phyloP scores from a whole-genome alignment of 345 rosid species.

The Lepidium sativum region DNA sequence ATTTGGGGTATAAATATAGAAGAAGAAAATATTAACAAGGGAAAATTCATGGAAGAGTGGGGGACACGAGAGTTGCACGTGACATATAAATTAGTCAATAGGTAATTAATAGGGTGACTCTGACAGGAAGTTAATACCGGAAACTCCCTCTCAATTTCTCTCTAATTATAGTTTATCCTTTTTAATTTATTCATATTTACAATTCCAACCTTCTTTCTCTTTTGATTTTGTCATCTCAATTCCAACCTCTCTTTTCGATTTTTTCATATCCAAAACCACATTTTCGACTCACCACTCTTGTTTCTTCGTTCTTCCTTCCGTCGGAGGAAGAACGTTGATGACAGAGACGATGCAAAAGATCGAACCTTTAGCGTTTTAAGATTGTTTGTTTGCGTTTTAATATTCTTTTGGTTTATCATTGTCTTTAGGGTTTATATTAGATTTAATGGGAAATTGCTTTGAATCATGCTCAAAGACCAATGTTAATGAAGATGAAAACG shows the following conservation, averaged over 20 bases:
- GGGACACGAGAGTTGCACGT: constrained; percentile 25
- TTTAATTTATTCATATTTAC: not conserved
- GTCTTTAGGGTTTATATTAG: too few relatives aligned
- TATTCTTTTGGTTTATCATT: not conserved
- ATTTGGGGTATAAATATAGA: not conserved
- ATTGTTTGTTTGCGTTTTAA: not conserved
- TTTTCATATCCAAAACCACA: not conserved
- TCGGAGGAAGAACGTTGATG: constrained; percentile 17
- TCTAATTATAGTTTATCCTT: constrained; percentile 22
- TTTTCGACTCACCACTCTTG: not conserved
- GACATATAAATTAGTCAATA: constrained; percentile 8
- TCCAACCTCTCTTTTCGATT: not conserved
- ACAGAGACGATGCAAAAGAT: not conserved
- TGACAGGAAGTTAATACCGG: constrained; percentile 19
- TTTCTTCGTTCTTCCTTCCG: constrained; percentile 19
- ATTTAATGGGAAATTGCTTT: constrained; percentile 25
- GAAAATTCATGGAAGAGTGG: constrained; percentile 1
- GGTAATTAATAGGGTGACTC: constrained; percentile 15
- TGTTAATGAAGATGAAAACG: not conserved
- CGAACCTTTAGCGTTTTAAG: not conserved
- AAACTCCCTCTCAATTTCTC: constrained; percentile 1
- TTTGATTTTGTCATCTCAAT: not conserved
- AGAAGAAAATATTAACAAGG: not conserved
- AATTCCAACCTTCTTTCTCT: not conserved
- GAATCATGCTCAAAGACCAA: constrained; percentile 16